Evolutionary conservation across 805 yeast genomes (phyloP).

Genomic region (Yarrowia divulgata): DNA sequence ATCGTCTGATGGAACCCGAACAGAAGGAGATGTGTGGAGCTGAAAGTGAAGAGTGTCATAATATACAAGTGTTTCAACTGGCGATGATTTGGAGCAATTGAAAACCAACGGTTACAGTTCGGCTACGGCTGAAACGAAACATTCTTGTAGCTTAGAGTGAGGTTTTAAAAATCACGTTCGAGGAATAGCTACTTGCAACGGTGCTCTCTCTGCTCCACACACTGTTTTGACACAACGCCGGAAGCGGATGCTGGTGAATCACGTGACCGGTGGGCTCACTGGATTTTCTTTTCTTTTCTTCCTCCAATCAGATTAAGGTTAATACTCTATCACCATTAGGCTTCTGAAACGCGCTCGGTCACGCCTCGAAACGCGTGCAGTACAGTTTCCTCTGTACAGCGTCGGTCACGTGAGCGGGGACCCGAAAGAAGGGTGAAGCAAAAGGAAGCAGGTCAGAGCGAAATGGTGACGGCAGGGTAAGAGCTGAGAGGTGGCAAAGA

Average conservation of each 20-base stretch:
- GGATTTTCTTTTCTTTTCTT: not conserved
- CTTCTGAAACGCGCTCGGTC: slow-evolving; percentile 25
- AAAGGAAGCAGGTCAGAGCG: not conserved
- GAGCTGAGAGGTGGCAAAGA: not conserved
- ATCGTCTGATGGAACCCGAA: slow-evolving; percentile 1
- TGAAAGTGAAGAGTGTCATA: not conserved
- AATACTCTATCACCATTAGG: not conserved
- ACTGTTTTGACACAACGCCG: too few species aligned
- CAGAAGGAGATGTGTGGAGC: not conserved
- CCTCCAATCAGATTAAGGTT: not conserved
- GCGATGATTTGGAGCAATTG: too few species aligned
- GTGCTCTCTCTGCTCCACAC: too few species aligned
- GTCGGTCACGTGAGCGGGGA: slow-evolving; percentile 15
- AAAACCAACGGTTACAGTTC: too few species aligned
- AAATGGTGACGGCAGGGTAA: not conserved
- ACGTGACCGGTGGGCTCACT: slow-evolving; percentile 7
- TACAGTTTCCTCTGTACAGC: slow-evolving; percentile 11
- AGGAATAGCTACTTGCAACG: too few species aligned
- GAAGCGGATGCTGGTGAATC: not conserved
- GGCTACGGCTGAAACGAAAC: too few species aligned
- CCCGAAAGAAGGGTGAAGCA: not conserved
- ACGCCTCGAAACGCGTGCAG: slow-evolving; percentile 25
- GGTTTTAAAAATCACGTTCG: too few species aligned
- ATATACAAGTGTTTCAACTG: too few species aligned
- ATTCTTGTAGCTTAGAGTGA: too few species aligned